These are phyloP conservation scores for Fusarium sp. DNA, from an alignment of 2,329 filamentous ascomycete species.

Conservation along the genomic window DNA sequence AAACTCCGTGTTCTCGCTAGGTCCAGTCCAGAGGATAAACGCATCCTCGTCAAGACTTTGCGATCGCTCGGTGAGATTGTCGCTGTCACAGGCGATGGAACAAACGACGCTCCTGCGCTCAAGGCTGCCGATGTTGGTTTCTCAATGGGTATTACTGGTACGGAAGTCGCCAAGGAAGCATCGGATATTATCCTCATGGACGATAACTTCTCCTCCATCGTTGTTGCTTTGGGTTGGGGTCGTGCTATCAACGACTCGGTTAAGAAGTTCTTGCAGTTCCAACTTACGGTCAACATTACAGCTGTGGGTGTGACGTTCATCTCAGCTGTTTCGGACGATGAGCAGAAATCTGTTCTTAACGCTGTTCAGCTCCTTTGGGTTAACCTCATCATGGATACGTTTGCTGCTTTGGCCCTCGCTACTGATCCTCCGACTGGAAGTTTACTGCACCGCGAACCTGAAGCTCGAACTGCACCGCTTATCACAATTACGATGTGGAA, in stretches of 20 bases:
- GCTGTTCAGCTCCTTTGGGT: conserved; percentile 77
- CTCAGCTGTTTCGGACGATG: conserved; percentile 65
- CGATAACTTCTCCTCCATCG: conserved; percentile 74
- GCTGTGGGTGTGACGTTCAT: conserved; percentile 74
- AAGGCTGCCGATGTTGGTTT: conserved; percentile 76
- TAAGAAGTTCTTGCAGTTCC: conserved; percentile 76
- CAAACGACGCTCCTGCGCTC: conserved; percentile 73
- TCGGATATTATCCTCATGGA: conserved; percentile 75
- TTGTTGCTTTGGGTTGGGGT: conserved; percentile 75
- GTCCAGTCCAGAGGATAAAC: conserved; percentile 77
- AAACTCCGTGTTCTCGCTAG: conserved; percentile 75
- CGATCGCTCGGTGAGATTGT: conserved; percentile 75
- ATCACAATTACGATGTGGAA: conserved; percentile 79
- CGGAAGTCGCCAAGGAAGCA: conserved; percentile 73
- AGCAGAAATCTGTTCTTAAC: conserved; percentile 70
- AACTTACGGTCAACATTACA: conserved; percentile 77
- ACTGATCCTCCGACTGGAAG: conserved; percentile 71
- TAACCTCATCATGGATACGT: conserved; percentile 77
- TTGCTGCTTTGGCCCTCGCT: conserved; percentile 72
- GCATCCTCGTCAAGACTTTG: conserved; percentile 71
- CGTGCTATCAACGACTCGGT: conserved; percentile 75
- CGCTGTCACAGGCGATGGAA: conserved; percentile 74
- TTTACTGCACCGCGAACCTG: conserved; percentile 65
- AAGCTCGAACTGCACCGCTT: conserved; percentile 74
- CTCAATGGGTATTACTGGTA: conserved; percentile 75